Evolutionary conservation across 192 early-diverging fungal genomes (phyloP).

Genomic region (Gigaspora rosea): DNA sequence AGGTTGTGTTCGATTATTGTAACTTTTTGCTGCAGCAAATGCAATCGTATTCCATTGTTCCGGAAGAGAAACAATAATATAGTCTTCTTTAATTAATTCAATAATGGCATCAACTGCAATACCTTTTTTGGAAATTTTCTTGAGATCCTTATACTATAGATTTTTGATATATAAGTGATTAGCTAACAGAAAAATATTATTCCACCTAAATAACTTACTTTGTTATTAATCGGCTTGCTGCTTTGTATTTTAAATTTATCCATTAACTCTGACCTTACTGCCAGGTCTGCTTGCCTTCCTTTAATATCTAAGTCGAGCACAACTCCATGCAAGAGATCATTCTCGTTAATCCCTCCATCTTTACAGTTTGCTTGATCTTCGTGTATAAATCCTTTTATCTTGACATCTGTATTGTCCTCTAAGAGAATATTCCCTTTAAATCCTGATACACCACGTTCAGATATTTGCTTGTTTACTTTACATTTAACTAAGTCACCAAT

Average conservation of each 20-base stretch:
- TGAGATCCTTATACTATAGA: slow-evolving; percentile 29
- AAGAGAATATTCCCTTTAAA: not conserved
- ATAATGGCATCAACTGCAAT: slow-evolving; percentile 59
- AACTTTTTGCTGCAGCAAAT: slow-evolving; percentile 59
- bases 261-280: slow-evolving; percentile 49
- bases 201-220: too few relatives aligned
- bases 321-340: slow-evolving; percentile 52
- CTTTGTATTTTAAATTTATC: not conserved
- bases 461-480: slow-evolving; percentile 48
- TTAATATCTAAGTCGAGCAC: slow-evolving; percentile 74
- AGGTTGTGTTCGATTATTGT: slow-evolving; percentile 62
- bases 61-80: slow-evolving; percentile 70
- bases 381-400: slow-evolving; percentile 61
- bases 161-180: not conserved
- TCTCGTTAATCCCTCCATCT: slow-evolving; percentile 47
- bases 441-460: slow-evolving; percentile 37
- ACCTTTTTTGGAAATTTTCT: slow-evolving; percentile 41
- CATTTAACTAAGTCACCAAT: slow-evolving; percentile 53
- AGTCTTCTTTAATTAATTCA: slow-evolving; percentile 79
- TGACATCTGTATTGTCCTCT: slow-evolving; percentile 29
- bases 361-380: slow-evolving; percentile 53
- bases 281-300: slow-evolving; percentile 65
- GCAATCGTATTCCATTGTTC: slow-evolving; percentile 51
- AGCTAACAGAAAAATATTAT: too few relatives aligned
- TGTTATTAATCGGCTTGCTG: not conserved